These are phyloP conservation scores for Hondaea fermentalgiana DNA, from an alignment of 108 stramenopile species.

Conservation along the genomic window DNA sequence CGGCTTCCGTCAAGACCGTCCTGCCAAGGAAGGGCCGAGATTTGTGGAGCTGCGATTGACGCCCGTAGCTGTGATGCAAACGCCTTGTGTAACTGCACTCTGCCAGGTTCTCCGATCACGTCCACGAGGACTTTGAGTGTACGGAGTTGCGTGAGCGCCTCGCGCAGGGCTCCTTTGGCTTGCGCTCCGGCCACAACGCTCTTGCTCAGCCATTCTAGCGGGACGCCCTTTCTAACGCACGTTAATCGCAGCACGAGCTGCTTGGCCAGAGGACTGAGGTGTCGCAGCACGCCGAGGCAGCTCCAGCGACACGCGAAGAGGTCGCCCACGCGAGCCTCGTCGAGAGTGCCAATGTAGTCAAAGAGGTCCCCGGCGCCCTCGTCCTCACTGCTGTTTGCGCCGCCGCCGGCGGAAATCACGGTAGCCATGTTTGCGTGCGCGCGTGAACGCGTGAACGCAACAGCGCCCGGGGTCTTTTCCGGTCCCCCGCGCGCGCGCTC, in stretches of 20 bases:
- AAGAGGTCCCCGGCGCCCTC: not conserved
- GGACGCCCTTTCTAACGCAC: not conserved
- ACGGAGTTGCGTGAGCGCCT: not conserved
- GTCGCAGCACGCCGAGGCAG: not conserved
- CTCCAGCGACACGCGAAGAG: not conserved
- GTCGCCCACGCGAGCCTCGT: not conserved
- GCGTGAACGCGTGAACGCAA: no score
- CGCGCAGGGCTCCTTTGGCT: not conserved
- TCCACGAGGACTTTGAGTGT: not conserved
- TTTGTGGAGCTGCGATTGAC: not conserved
- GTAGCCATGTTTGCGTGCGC: no score
- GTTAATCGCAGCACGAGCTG: not conserved
- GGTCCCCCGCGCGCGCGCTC: no score
- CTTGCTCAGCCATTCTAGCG: not conserved
- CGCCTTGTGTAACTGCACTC: not conserved
- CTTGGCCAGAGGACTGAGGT: not conserved
- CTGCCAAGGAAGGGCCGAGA: not conserved
- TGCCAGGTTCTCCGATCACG: not conserved
- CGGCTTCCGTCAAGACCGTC: not conserved
- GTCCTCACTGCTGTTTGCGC: no score
- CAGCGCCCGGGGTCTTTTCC: no score
- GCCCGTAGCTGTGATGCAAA: not conserved
- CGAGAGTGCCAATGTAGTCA: not conserved
- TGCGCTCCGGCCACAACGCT: not conserved
- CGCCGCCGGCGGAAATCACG: no score